phyloP scores from a whole-genome alignment of 225 moss, liverwort and hornwort genomes.

The Takakia lepidozioides region DNA sequence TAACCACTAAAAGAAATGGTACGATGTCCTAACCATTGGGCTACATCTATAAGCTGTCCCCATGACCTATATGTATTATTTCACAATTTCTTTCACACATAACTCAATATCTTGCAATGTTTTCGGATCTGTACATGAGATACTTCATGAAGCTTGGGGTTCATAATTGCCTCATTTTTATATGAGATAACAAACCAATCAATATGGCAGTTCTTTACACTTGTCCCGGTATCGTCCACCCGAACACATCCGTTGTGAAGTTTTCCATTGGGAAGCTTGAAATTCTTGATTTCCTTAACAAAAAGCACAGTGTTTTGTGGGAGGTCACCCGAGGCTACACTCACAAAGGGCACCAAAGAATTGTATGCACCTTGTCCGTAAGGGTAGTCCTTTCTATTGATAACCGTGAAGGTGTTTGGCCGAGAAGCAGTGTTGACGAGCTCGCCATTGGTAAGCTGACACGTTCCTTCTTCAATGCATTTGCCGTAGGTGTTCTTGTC shows the following conservation, averaged over 20 bases:
- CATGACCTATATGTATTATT: too few species aligned
- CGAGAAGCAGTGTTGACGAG: neutral
- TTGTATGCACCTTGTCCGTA: too few species aligned
- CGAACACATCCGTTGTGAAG: constrained; percentile 10
- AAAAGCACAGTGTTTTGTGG: constrained; percentile 4
- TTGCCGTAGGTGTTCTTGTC: constrained; percentile 8
- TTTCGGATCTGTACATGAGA: neutral
- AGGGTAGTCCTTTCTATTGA: constrained; percentile 6
- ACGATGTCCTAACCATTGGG: too few species aligned
- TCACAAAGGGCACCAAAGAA: too few species aligned
- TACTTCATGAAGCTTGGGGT: neutral
- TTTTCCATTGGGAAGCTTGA: constrained; percentile 10
- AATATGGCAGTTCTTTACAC: constrained; percentile 4
- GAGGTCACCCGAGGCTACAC: too few species aligned
- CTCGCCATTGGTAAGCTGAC: constrained; percentile 4
- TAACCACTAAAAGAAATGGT: too few species aligned
- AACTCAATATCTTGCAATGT: constrained; percentile 1
- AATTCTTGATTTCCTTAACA: constrained; percentile 4
- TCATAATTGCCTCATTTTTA: neutral
- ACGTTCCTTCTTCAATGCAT: constrained; percentile 1
- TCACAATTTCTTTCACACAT: too few species aligned
- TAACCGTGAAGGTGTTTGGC: neutral
- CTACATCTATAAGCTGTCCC: too few species aligned
- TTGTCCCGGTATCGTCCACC: constrained; percentile 4
- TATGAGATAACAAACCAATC: constrained; percentile 9